Percentiles rank a stretch among this genome's conserved stretches.
Conservation (phyloP, 1,284 basidiomycete genomes). For the Sporisorium sorghi region DNA sequence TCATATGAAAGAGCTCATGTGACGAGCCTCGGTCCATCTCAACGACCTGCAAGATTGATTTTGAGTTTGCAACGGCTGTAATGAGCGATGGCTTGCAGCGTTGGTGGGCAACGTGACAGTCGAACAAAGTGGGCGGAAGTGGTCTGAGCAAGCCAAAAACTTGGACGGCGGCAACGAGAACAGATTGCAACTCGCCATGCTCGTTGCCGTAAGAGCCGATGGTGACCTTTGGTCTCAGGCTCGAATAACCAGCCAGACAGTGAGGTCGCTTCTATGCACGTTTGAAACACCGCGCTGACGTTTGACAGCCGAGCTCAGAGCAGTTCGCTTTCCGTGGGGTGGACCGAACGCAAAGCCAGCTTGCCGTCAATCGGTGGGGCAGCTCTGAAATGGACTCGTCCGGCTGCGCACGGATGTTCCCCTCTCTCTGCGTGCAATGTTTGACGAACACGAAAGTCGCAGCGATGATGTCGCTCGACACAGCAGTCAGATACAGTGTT, state of each 20-base stretch:
- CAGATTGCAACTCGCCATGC: too few species aligned
- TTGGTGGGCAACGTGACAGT: background rate
- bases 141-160: background rate
- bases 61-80: background rate
- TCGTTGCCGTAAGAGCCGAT: slow-evolving; percentile 1
- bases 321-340: too few species aligned
- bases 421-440: background rate
- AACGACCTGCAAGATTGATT: background rate
- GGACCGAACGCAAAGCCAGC: background rate
- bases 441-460: too few species aligned
- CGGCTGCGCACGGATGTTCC: background rate
- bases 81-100: background rate
- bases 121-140: background rate
- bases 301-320: slow-evolving; percentile 1
- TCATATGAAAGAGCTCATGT: background rate
- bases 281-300: background rate
- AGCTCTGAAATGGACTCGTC: background rate
- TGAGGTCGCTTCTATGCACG: slow-evolving; percentile 4
- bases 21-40: background rate
- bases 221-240: too few species aligned
- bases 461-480: slow-evolving; percentile 7
- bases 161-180: too few species aligned
- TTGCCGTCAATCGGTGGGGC: too few species aligned
- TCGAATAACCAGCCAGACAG: background rate
- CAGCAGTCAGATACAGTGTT: background rate